These are phyloP conservation scores for Leishmania mexicana DNA, from an alignment of 208 protist species.

Conservation along the genomic window DNA sequence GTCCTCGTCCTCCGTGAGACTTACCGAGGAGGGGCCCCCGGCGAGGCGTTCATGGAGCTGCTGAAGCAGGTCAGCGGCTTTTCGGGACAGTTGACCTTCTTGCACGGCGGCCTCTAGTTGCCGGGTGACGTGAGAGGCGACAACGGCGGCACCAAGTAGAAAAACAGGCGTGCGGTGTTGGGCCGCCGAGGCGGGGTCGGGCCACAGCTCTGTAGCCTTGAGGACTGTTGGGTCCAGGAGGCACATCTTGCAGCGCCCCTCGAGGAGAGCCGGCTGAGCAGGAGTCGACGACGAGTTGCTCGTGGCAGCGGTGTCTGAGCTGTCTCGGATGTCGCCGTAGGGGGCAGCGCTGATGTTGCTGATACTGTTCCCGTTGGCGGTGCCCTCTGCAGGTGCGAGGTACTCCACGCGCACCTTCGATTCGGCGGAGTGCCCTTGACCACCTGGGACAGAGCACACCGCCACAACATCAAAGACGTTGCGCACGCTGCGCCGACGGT, in stretches of 20 bases:
- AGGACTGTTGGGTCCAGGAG: constrained; percentile 25
- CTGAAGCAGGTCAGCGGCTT: constrained; percentile 21
- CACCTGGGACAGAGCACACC: background rate
- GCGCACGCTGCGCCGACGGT: constrained; percentile 59
- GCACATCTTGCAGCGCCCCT: constrained; percentile 27
- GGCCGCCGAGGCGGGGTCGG: background rate
- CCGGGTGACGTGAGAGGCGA: background rate
- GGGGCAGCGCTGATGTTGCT: background rate
- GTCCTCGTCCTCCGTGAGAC: background rate
- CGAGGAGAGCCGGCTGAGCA: background rate
- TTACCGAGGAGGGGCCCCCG: background rate
- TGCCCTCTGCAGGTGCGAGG: background rate
- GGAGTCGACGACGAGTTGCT: background rate
- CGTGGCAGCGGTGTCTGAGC: background rate
- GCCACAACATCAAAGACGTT: constrained; percentile 50
- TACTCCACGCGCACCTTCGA: background rate
- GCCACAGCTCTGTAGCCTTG: background rate
- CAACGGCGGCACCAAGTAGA: constrained; percentile 5
- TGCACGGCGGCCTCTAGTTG: constrained; percentile 4
- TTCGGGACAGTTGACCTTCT: background rate
- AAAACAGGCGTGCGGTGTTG: constrained; percentile 4
- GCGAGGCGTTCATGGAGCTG: constrained; percentile 13
- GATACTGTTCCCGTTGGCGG: background rate
- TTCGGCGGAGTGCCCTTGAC: background rate
- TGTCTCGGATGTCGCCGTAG: background rate